Percentiles rank a stretch among this genome's conserved stretches.
Conservation (phyloP, 192 early-diverging fungal genomes). For the Backusella morwellensis region DNA sequence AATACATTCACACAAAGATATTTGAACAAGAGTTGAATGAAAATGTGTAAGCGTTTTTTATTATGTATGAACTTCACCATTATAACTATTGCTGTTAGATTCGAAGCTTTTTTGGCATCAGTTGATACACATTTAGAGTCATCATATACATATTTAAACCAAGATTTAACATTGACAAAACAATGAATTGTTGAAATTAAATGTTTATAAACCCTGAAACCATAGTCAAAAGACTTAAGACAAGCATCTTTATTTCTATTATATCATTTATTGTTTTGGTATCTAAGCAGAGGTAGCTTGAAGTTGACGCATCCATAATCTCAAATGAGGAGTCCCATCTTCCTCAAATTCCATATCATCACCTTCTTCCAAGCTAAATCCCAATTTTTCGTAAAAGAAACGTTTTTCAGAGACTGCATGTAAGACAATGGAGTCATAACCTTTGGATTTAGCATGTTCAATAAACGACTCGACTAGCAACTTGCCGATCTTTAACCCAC, state of each 20-base stretch:
- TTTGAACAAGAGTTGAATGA: constrained; percentile 71
- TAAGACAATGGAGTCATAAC: constrained; percentile 13
- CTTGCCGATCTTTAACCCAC: constrained; percentile 23
- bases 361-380: constrained; percentile 19
- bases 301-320: constrained; percentile 15
- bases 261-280: neutral
- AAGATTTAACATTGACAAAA: neutral
- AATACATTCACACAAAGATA: constrained; percentile 84
- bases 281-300: neutral
- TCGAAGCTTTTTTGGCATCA: constrained; percentile 21
- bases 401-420: constrained; percentile 26
- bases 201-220: neutral
- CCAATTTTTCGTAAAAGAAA: constrained; percentile 26
- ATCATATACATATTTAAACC: constrained; percentile 1
- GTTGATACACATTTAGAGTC: constrained; percentile 6
- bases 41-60: constrained; percentile 43
- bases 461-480: constrained; percentile 16
- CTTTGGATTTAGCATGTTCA: neutral
- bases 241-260: neutral
- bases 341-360: constrained; percentile 32
- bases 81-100: constrained; percentile 7
- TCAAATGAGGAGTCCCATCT: constrained; percentile 30
- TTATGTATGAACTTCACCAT: neutral
- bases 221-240: neutral
- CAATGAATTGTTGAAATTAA: neutral